Evolutionary conservation across 2,329 filamentous ascomycete genomes (phyloP), one percentile per base, ranked within the genome.

Genomic region (Aspergillus spinulosporus): DNA sequence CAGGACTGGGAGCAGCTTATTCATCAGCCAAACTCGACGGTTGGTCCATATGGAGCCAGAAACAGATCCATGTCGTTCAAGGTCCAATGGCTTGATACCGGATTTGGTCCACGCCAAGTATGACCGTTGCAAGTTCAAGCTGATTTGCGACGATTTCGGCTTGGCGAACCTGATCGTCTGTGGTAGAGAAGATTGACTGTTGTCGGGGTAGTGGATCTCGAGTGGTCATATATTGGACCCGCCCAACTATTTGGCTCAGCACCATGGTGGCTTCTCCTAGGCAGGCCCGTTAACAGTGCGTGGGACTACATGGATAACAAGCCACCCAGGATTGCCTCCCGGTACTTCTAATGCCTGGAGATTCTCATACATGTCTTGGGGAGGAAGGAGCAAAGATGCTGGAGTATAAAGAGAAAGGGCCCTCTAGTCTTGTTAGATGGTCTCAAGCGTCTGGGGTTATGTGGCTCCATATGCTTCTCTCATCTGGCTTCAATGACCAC

Each of bases 221-320:
- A 75, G 53, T 75, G 70, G 72, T 68, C 70, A 39, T 76, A 74
- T 51, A 64, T 69, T 8, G 69, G 72, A 48, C 72, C 73, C 0
- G 67, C 69, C 31, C 70, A 75, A 60, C 60, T 76, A 12, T 69
- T 74, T 64, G 68, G 61, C 56, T 72, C 70, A 6, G 67, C 70
- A 44, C 72, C 68, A 6, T 74, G 65, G 69, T 76, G 66, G 71
- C 69, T 75, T 65, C 67, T 73, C 39, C 61, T 64, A 57, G 68
- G 71, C 26, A 61, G 68, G 37, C 67, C 68, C 6, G 62, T 68
- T 6, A 71, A 72, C 42, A 52, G 40, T 39, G 40, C 50, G 4
- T 71, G 66, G 68, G 66, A 70, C 42, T 70, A 21, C 40, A 39
- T 59, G 4, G 57, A 51, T 12, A 64, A 62, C 14, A 54, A 71